These are phyloP conservation scores for Lachnellula arida DNA, from an alignment of 2,329 filamentous ascomycete genomes.

Conservation along the genomic window DNA sequence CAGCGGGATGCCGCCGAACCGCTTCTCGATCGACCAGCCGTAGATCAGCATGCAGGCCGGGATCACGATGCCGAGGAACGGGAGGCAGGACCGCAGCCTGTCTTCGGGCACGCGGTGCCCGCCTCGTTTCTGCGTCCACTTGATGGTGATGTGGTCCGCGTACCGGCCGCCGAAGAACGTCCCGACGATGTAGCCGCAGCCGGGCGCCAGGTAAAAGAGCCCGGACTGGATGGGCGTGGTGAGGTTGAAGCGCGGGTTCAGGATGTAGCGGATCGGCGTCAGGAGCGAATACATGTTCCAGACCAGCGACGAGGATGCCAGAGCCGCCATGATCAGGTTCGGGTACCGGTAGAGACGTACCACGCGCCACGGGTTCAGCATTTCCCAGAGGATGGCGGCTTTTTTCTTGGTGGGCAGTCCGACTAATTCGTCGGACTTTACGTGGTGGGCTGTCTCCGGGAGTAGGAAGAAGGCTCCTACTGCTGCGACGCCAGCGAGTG, in stretches of 20 bases:
- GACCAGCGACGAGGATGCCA: slow-evolving; percentile 59
- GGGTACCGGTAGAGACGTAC: slow-evolving; percentile 61
- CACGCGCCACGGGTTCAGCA: slow-evolving; percentile 64
- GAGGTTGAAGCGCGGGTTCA: slow-evolving; percentile 70
- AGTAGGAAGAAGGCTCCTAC: slow-evolving; percentile 61
- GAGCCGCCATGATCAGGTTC: slow-evolving; percentile 59
- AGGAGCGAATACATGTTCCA: slow-evolving; percentile 73
- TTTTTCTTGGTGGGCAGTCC: slow-evolving; percentile 48
- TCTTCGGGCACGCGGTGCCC: slow-evolving; percentile 64
- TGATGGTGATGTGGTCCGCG: slow-evolving; percentile 62
- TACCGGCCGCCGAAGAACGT: slow-evolving; percentile 69
- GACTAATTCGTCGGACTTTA: slow-evolving; percentile 56
- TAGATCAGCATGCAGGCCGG: slow-evolving; percentile 64
- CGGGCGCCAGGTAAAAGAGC: slow-evolving; percentile 71
- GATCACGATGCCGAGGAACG: slow-evolving; percentile 53
- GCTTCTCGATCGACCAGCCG: slow-evolving; percentile 53
- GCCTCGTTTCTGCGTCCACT: slow-evolving; percentile 55
- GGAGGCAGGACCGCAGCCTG: slow-evolving; percentile 54
- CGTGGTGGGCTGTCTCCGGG: slow-evolving; percentile 67
- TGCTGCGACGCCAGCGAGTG: slow-evolving; percentile 55
- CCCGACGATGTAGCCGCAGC: slow-evolving; percentile 63
- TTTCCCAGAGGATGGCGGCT: slow-evolving; percentile 50
- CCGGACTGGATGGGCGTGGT: slow-evolving; percentile 62
- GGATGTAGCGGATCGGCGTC: slow-evolving; percentile 65
- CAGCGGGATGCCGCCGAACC: slow-evolving; percentile 49